Evolutionary conservation across 495 filamentous ascomycete genomes (phyloP).

Genomic region (Penicillium samsonianum): DNA sequence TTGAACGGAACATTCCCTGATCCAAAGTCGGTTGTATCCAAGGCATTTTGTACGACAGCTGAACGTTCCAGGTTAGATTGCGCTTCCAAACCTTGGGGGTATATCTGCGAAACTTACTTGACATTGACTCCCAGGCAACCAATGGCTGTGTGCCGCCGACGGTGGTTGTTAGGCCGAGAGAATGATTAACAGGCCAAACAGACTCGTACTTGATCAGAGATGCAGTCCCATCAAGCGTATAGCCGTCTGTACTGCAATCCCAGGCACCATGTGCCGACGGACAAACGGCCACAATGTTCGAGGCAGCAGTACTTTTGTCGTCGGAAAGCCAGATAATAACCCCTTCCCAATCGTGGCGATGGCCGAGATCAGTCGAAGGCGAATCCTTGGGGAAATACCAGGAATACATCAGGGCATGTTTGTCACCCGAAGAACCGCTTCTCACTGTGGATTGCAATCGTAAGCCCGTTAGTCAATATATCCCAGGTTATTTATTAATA

Average conservation of each 20-base stretch:
- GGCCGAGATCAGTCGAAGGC: slow-evolving; percentile 44
- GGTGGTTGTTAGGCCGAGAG: slow-evolving; percentile 41
- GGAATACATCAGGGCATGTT: slow-evolving; percentile 54
- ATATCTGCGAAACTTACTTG: slow-evolving; percentile 9
- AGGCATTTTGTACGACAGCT: slow-evolving; percentile 21
- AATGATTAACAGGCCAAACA: slow-evolving; percentile 53
- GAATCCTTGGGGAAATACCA: slow-evolving; percentile 57
- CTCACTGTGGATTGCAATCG: slow-evolving; percentile 26
- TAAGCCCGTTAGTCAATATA: not conserved
- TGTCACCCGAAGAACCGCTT: slow-evolving; percentile 22
- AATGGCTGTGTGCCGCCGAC: slow-evolving; percentile 54
- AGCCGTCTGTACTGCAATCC: slow-evolving; percentile 47
- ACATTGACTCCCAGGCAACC: slow-evolving; percentile 56
- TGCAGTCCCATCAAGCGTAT: slow-evolving; percentile 37
- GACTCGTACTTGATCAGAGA: slow-evolving; percentile 52
- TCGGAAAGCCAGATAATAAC: slow-evolving; percentile 49
- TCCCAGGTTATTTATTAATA: no score
- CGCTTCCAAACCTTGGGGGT: not conserved
- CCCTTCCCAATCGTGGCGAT: slow-evolving; percentile 56
- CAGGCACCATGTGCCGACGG: slow-evolving; percentile 54
- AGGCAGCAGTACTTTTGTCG: slow-evolving; percentile 33
- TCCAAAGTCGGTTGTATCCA: slow-evolving; percentile 30
- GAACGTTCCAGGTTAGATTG: not conserved
- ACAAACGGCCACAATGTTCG: slow-evolving; percentile 52
- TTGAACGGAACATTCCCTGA: slow-evolving; percentile 26